Conservation (phyloP, 805 yeast species). For the Hanseniaspora taiwanica region DNA sequence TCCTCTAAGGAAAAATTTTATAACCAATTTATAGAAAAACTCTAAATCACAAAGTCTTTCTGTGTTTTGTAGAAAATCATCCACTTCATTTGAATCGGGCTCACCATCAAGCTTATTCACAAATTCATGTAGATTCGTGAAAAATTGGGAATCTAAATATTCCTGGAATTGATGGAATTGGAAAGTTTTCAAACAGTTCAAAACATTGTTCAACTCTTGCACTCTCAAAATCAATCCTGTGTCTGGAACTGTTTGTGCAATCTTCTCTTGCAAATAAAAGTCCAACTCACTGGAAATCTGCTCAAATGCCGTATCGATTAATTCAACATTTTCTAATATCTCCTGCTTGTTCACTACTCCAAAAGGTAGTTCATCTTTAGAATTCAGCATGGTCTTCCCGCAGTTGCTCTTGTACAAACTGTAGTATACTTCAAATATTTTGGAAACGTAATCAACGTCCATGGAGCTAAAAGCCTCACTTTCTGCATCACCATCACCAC, state of each 20-base stretch:
- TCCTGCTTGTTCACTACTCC: conserved; percentile 26
- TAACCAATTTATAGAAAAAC: conserved; percentile 49
- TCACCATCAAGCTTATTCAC: conserved; percentile 55
- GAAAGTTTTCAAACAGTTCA: conserved; percentile 46
- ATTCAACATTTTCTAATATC: conserved; percentile 23
- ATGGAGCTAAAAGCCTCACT: conserved; percentile 3
- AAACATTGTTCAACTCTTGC: conserved; percentile 36
- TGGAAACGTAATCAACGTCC: conserved; percentile 31
- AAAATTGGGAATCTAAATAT: conserved; percentile 27
- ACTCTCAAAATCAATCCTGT: conserved; percentile 23
- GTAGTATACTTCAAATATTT: conserved; percentile 41
- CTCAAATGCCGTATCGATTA: conserved; percentile 25
- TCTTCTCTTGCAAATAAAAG: conserved; percentile 18
- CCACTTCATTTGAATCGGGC: conserved; percentile 41
- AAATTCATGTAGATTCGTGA: conserved; percentile 43
- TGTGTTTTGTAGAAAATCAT: conserved; percentile 32
- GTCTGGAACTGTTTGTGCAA: conserved; percentile 18
- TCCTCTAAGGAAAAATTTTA: conserved; percentile 49
- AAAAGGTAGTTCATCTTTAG: conserved; percentile 27
- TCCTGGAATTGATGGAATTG: conserved; percentile 24
- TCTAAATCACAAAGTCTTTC: conserved; percentile 26
- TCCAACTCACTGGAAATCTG: conserved; percentile 25
- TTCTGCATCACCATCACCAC: no score
- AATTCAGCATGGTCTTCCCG: background rate
- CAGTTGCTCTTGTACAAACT: background rate